Base-by-base conservation (phyloP, 106 monocot genomes). In the Agapanthus africanus region DNA sequence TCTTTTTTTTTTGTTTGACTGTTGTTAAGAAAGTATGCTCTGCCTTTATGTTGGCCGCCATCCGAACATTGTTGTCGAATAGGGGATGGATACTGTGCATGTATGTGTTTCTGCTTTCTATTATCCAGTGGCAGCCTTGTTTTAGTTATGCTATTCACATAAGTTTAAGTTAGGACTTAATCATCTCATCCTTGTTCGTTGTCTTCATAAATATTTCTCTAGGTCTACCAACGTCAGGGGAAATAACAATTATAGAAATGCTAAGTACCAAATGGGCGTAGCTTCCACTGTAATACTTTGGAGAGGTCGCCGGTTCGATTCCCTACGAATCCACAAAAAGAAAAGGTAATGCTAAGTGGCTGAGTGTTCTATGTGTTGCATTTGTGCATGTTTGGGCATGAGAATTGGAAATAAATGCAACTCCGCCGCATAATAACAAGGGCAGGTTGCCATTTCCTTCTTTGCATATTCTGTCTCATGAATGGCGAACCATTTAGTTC, bases 51-150 rank as follows among this genome's bases (percentile, higher is more conserved):
- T 72, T 47, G 60, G 40, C 34, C 62, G 44, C 46, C 38, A 10
- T 34, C 59, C 51, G 33, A 42, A 63, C 49, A 46, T 49, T 73
- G 40, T 25, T 64, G 37, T 73, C 21, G 34, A n/a, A 40, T 60
- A 40, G n/a, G 44, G 34, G 36, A 26, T 63, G 44, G 63, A n/a
- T 63, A 46, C 49, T 63, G 47, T 37, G 63, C 11, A 63, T 72
- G 35, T 26, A 60, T 72, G 47, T 63, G 16, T 73, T 37, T 36
- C n/a, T 37, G 47, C 38, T 63, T 25, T 64, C 13, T 51, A 46
- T 73, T 63, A 73, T 34, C 63, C 32, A 49, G 41, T 63, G 72
- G 21, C 22, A 22, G 41, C 44, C 36, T 71, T 61, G 30, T 59
- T 71, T 71, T 23, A 1, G 11, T n/a, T 54, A 4, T 26, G 0